Evolutionary conservation across 2,329 filamentous ascomycete species (phyloP), one percentile per base, ranked within the genome.

Genomic region (Raffaelea albimanens): DNA sequence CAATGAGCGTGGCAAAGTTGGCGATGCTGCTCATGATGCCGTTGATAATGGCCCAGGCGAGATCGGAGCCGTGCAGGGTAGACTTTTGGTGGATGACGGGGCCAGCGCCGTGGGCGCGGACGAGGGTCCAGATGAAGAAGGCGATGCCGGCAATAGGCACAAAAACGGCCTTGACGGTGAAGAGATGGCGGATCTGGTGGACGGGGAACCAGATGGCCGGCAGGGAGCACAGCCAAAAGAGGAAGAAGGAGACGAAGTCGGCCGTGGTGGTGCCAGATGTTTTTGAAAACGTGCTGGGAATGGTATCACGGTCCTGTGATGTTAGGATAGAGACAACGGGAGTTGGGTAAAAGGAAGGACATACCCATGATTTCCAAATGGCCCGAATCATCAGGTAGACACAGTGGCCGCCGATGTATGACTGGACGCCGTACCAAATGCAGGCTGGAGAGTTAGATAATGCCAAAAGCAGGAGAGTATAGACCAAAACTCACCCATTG

Each of bases 1-100:
- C 75, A 55, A 95, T 93, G 31, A 95, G 73, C 0, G 89, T 88
- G 1, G 88, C 86, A 59, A 95, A 95, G 67, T 95, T 95, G 57
- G 87, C 85, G 54, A 96, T 89, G 4, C 86, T 83, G 21, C 77
- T 83, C 88, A 95, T 95, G 65, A 95, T 82, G 34, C 87, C 87
- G 52, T 82, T 83, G 50, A 96, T 76, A 49, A 95, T 81, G 21
- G 81, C 78, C 90, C 90, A 96, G 2, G 72, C 87, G 3, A 95
- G 72, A 59, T 21, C 40, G 11, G 48, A 50, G 36, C 50, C 55
- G n/a, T 33, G 7, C 18, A 53, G 41, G 4, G 50, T 49, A 7
- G 43, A 23, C 25, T 40, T 38, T n/a, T 91, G 83, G 48, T 81
- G 72, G 21, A 95, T 75, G 55, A 96, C 87, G 1, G 88, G 87